Base-by-base conservation (phyloP, 2,329 filamentous ascomycete species). In the Zymoseptoria passerinii region DNA sequence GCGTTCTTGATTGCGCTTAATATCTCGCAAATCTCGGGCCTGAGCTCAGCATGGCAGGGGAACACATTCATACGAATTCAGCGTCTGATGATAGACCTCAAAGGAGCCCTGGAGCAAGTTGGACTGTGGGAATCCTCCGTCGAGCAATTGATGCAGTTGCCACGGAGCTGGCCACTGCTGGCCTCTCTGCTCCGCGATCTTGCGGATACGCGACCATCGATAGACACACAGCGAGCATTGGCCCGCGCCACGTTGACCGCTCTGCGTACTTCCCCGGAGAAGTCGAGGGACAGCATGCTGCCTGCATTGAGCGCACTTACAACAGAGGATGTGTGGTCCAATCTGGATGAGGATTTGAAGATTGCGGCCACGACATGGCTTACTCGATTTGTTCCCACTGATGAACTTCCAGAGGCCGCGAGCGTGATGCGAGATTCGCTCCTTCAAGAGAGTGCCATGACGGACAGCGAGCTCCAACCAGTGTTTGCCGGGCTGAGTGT, bases 1-100 rank as follows among this genome's bases (percentile, higher is more conserved):
- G 66, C 68, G 8, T 66, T 67, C 35, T 48, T 63, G 19, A 53
- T 68, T n/a, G 66, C 65, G 72, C 59, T 65, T 58, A 50, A 65
- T 9, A 54, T 71, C 7, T 59, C 61, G 7, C 58, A 60, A 7
- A 48, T 70, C 9, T n/a, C 53, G 10, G 58, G 55, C 3, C 50
- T 67, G 7, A 55, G 62, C 20, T 48, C 18, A 5, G 51, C 50
- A 20, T 71, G 68, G 68, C 59, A 53, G 19, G 29, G 60, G 19
- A 63, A 72, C 28, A 57, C 62, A 1, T 55, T 56, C 19, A 16
- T 63, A 28, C 63, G 65, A 29, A 52, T 71, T 2, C 63, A 67
- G 53, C 53, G 55, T 54, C 9, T 59, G 18, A 49, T 57, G 8
- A 10, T 53, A 3, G 28, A 28, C 9, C 48, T 66, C 4, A 56